Evolutionary conservation across 768 basidiomycete genomes (phyloP), one percentile per base, ranked within the genome.

Genomic region (Auriscalpium vulgare): DNA sequence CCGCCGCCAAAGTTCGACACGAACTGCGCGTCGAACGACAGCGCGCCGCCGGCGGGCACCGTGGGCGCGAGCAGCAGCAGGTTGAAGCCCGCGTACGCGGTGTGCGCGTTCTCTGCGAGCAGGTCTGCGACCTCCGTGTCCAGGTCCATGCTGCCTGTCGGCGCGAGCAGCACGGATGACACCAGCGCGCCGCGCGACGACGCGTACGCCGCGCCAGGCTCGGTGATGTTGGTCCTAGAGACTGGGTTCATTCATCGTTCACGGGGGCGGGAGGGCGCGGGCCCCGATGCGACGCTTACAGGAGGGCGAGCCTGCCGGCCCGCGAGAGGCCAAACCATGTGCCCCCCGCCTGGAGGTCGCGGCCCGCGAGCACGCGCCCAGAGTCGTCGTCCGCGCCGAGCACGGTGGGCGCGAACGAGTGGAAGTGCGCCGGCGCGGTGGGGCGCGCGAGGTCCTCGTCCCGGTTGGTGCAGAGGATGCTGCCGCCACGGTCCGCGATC

Each of bases 211-310:
- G 65, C 67, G 40, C 66, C 55, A n/a, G 80, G 73, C 69, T 92
- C 90, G 45, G 86, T 88, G 68, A 92, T 91, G 73, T 93, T 92
- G 17, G 91, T 93, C 67, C 89, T 91, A 67, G 57, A 63, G 65
- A 23, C 17, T 51, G 47, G 19, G 19, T 49, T 59, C 54, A 51
- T 61, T 59, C 54, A 51, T 61, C 53, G 54, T 9, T 10, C 17
- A 36, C 38, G 8, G 8, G 19, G 54, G 6, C 16, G 35, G 52
- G 54, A 49, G 48, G 57, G 51, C 29, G 4, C 23, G 29, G 29
- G 29, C 29, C 29, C 7, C 29, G 29, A 29, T 7, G 29, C 29
- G 29, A 7, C 48, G 69, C 89, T 70, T 69, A 91, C 90, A 91
- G 65, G 51, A 92, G 66, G 11, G 87, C 88, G 54, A 90, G 70